These are phyloP conservation scores for Rutidosis leptorrhynchoides DNA, from an alignment of 129 eudicot genomes.

Conservation along the genomic window DNA sequence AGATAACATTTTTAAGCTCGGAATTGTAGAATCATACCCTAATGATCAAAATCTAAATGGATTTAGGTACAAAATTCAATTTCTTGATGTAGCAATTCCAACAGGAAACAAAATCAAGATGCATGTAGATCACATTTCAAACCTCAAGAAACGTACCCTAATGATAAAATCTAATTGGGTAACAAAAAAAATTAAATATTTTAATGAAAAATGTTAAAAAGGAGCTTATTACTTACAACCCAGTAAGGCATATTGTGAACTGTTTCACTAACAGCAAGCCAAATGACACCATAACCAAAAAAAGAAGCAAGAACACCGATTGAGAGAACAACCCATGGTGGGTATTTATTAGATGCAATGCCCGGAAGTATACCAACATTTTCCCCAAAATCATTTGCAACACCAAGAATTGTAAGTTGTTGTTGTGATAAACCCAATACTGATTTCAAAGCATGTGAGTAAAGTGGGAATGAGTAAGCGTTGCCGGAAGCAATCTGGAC, in stretches of 20 bases:
- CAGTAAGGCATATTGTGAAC: constrained; percentile 75
- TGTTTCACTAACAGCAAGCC: constrained; percentile 93
- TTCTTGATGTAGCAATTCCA: neutral
- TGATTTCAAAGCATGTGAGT: constrained; percentile 59
- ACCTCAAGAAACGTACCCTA: neutral
- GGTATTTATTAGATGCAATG: constrained; percentile 76
- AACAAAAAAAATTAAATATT: neutral
- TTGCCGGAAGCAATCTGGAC: constrained; percentile 79
- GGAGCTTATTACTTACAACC: constrained; percentile 51
- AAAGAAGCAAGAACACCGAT: constrained; percentile 63
- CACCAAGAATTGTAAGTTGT: constrained; percentile 79
- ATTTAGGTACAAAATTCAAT: neutral
- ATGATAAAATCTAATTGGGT: neutral
- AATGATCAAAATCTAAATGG: too few relatives aligned
- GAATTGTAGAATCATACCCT: too few relatives aligned
- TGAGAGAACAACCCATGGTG: constrained; percentile 79
- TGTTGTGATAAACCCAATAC: constrained; percentile 75
- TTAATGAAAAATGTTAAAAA: neutral
- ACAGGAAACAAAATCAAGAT: neutral
- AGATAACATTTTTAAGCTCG: too few relatives aligned
- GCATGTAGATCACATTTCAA: neutral
- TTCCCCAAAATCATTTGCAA: constrained; percentile 91
- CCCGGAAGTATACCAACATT: constrained; percentile 86
- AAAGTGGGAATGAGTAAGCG: constrained; percentile 71
- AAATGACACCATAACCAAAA: constrained; percentile 80